phyloP scores from a whole-genome alignment of 768 basidiomycete genomes.

The Lactifluus pinguis region DNA sequence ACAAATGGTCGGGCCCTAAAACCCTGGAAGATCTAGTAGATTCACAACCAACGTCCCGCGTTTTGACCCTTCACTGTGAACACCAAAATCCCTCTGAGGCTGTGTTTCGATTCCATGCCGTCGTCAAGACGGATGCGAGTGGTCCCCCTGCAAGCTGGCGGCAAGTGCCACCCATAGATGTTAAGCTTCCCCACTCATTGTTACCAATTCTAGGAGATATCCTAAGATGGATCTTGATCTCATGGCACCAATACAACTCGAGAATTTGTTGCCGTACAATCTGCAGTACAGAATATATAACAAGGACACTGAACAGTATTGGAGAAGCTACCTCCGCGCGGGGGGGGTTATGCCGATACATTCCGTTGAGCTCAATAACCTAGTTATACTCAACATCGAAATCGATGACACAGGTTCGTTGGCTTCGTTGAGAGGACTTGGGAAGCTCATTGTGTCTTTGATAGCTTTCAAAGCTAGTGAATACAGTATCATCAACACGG shows the following conservation, averaged over 20 bases:
- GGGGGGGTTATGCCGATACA: constrained; percentile 96
- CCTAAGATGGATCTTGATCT: constrained; percentile 81
- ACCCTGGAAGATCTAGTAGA: constrained; percentile 83
- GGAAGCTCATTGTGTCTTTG: background rate
- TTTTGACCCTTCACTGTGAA: constrained; percentile 77
- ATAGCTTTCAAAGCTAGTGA: constrained; percentile 88
- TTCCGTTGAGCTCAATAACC: constrained; percentile 84
- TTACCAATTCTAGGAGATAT: constrained; percentile 46
- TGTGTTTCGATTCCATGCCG: constrained; percentile 90
- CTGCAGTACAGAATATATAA: constrained; percentile 95
- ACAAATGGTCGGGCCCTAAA: constrained; percentile 83
- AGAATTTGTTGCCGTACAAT: constrained; percentile 92
- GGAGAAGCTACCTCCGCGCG: constrained; percentile 85
- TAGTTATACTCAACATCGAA: constrained; percentile 82
- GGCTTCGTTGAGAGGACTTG: background rate
- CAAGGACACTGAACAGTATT: constrained; percentile 89
- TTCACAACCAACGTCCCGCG: constrained; percentile 32
- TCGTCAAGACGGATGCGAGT: constrained; percentile 64
- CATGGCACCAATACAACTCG: constrained; percentile 88
- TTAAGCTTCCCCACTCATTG: background rate
- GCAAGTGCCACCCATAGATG: background rate
- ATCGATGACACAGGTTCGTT: constrained; percentile 80
- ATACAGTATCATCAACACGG: constrained; percentile 95
- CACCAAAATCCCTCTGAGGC: constrained; percentile 75
- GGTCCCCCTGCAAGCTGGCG: constrained; percentile 28